Conservation (phyloP, 192 early-diverging fungal genomes). For the Dissophora ornata region DNA sequence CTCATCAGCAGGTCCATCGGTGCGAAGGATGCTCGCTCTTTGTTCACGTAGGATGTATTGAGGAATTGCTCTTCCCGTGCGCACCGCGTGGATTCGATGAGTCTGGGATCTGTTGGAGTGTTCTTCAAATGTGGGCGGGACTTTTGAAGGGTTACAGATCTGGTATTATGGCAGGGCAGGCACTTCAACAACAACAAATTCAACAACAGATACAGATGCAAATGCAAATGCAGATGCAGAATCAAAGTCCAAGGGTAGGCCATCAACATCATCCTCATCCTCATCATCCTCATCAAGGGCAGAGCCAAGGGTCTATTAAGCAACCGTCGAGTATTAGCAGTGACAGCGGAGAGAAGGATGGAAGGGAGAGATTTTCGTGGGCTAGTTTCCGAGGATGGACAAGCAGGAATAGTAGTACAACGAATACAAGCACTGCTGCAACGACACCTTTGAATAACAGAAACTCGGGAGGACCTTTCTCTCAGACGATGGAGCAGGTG, state of each 20-base stretch:
- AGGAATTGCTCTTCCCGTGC: conserved; percentile 66
- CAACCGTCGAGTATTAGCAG: conserved; percentile 40
- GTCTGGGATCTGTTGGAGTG: conserved; percentile 70
- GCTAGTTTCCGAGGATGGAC: conserved; percentile 45
- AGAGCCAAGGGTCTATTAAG: conserved; percentile 14
- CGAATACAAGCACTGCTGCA: too few species aligned
- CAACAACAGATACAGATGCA: conserved; percentile 28
- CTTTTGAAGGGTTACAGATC: conserved; percentile 77
- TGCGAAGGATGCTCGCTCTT: conserved; percentile 59
- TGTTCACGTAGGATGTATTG: conserved; percentile 61
- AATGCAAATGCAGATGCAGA: conserved; percentile 4
- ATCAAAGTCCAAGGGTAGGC: conserved; percentile 1
- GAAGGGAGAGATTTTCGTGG: conserved; percentile 30
- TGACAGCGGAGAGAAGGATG: conserved; percentile 20
- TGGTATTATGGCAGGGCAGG: conserved; percentile 58
- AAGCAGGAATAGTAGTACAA: conserved; percentile 7
- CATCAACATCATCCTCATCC: neutral
- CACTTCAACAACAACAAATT: conserved; percentile 21
- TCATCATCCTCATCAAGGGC: neutral
- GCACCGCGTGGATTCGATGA: conserved; percentile 75
- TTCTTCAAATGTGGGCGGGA: conserved; percentile 83
- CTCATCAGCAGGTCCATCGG: conserved; percentile 30
- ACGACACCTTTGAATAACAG: too few species aligned
- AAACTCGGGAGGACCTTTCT: neutral
- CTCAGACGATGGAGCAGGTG: neutral